Evolutionary conservation across 257 asterid species (phyloP), one percentile per base, ranked within the genome.

Genomic region (Parsonsia alboflavescens): DNA sequence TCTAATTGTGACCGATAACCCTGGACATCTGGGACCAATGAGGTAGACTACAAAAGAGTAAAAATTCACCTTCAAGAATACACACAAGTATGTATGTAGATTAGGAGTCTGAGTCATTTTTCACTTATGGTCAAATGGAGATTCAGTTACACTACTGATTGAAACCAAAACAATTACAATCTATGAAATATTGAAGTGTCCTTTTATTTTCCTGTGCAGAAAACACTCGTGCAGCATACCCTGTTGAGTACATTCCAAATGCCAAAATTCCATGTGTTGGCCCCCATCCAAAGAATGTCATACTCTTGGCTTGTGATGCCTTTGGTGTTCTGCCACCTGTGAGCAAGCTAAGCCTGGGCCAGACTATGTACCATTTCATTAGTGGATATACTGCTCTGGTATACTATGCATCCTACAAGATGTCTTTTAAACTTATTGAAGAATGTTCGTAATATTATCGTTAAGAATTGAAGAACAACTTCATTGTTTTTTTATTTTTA

Each of bases 251-350:
- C 86, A 91, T 89, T 72, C 97, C 96, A 8, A 89, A 91, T 64
- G 91, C 97, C 1, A 86, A 86, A 84, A 84, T 89, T 75, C 96
- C 97, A 10, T 91, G 97, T 39, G 91, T 91, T 22, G 97, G 95
- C 21, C 95, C 97, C 59, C 97, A 90, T 68, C 97, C 97, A 13
- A 91, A 86, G 73, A 91, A 91, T 22, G 91, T 89, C 70, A 91
- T 92, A 56, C 91, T 92, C 48, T 72, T 92, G 78, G 95, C 96
- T 8, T 92, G 96, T 77, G 97, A 91, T 73, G 97, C 97, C 42
- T 91, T 91, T 44, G 95, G 97, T 3, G 97, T 91, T 84, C 96
- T 91, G 5, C 97, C 97, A 0, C 97, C 97, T 0, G 89, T 92
- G 78, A 92, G 96, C 92, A 90, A 88, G 77, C 88, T 92, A 63